Evolutionary conservation across 805 yeast species (phyloP), one percentile per base, ranked within the genome.

Genomic region (Blastobotrys americana): DNA sequence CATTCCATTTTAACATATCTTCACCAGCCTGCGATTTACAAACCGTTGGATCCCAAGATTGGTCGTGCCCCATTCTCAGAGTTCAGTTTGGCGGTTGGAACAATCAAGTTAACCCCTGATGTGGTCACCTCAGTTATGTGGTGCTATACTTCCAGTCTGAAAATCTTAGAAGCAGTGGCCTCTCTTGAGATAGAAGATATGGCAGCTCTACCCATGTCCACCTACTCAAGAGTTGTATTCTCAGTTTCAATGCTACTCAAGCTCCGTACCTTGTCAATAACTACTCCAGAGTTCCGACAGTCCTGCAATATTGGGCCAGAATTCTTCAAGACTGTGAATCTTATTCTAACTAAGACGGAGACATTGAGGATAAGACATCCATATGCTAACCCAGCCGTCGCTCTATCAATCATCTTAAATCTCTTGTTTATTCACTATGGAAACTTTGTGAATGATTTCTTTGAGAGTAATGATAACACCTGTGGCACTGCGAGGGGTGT

Each of bases 1-100:
- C 39, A 70, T 80, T 2, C 64, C 77, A 46, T 70, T 69, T 42
- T 75, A 70, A 54, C 78, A 69, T 59, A 66, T 66, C 49, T 65
- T 61, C 57, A 62, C 76, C 66, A 64, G 43, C 41, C 56, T 8
- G 63, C 54, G 5, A 46, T 64, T 4, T 57, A 58, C 42, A 47
- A 51, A 15, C 46, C 46, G 3, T 60, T 44, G 34, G 43, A 50
- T 27, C 52, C 50, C 13, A 20, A 42, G 4, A 34, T 56, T 1
- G 65, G 67, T 21, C 50, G 68, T 13, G 54, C 67, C 17, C 65
- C 66, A 2, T 64, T 63, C 49, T 58, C 66, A 1, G 65, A 60
- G 37, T 61, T 54, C 55, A 57, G 62, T 22, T 48, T 64, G 18
- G 56, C 56, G 21, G 36, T 59, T 15, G 45, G 45, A 8, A 8